Evolutionary conservation across 441 rosid species (phyloP).

Genomic region (Pelargonium myrrhifolium): DNA sequence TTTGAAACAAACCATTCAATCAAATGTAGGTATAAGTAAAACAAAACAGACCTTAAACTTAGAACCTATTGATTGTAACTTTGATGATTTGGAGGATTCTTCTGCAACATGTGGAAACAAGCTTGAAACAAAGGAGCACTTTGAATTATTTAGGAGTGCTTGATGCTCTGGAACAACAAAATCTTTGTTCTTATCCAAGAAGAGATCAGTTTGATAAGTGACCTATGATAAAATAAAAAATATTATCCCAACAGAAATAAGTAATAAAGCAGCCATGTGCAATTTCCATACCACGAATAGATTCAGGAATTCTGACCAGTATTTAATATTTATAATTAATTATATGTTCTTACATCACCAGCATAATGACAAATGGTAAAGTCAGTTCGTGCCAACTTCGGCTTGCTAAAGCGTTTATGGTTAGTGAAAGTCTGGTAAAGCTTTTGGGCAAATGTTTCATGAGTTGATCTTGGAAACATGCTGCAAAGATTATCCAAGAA

Average conservation of each 20-base stretch:
- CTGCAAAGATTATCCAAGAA: constrained; percentile 36
- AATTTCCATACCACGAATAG: constrained; percentile 10
- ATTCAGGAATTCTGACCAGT: constrained; percentile 8
- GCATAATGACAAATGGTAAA: constrained; percentile 92
- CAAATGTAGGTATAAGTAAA: constrained; percentile 6
- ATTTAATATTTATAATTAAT: background rate
- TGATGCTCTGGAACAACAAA: constrained; percentile 94
- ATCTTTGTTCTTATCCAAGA: constrained; percentile 98
- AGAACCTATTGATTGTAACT: constrained; percentile 92
- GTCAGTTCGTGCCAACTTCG: constrained; percentile 83
- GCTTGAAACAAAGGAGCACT: constrained; percentile 71
- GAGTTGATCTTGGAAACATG: constrained; percentile 96
- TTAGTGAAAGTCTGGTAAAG: constrained; percentile 91
- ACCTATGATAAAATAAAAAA: constrained; percentile 41
- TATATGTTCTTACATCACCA: constrained; percentile 69
- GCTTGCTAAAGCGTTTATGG: constrained; percentile 86
- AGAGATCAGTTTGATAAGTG: constrained; percentile 82
- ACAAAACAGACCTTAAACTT: constrained; percentile 70
- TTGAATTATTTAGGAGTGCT: constrained; percentile 65
- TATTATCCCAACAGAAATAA: constrained; percentile 8
- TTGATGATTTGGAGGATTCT: constrained; percentile 82
- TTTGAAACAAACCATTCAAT: constrained; percentile 17
- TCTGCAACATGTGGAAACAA: constrained; percentile 72
- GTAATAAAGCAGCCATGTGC: background rate
- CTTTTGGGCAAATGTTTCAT: constrained; percentile 89